These are phyloP conservation scores for Rhodotorula sp. DNA, from an alignment of 1,284 basidiomycete species.

Conservation along the genomic window DNA sequence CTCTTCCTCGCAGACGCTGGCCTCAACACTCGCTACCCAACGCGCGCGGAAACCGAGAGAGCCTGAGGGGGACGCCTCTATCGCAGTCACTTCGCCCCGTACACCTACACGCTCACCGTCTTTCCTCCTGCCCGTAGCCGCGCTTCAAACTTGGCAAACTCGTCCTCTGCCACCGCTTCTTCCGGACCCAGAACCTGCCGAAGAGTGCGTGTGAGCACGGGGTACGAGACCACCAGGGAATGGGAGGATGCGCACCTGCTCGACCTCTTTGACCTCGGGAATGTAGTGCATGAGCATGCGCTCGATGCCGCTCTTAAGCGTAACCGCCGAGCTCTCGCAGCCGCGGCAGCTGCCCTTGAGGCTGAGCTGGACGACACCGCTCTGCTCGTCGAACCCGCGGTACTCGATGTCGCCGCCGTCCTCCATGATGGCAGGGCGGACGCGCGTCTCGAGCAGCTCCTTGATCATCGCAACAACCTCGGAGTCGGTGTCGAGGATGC, in stretches of 20 bases:
- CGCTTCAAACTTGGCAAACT: slow-evolving; percentile 86
- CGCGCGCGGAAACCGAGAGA: too few species aligned
- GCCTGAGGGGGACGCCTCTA: neutral
- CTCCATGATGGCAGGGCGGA: slow-evolving; percentile 94
- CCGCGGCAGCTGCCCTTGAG: slow-evolving; percentile 96
- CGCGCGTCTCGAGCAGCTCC: slow-evolving; percentile 90
- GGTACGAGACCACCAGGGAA: too few species aligned
- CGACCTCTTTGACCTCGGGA: slow-evolving; percentile 91
- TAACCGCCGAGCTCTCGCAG: slow-evolving; percentile 89
- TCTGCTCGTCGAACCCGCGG: slow-evolving; percentile 58
- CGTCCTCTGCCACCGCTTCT: slow-evolving; percentile 81
- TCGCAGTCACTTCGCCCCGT: too few species aligned
- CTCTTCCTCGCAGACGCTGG: too few species aligned
- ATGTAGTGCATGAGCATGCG: slow-evolving; percentile 99
- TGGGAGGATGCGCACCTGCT: slow-evolving; percentile 67
- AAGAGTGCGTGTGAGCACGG: neutral
- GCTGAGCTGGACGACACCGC: slow-evolving; percentile 68
- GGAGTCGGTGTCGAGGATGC: slow-evolving; percentile 91
- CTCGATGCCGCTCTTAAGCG: slow-evolving; percentile 90
- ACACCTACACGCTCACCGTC: slow-evolving; percentile 33
- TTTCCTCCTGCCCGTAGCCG: slow-evolving; percentile 40
- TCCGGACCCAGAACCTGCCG: slow-evolving; percentile 82
- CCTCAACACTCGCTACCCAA: too few species aligned
- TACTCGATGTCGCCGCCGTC: slow-evolving; percentile 73
- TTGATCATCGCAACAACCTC: slow-evolving; percentile 99